Conservation (phyloP, 257 asterid species). For the Nicotiana tomentosiformis region DNA sequence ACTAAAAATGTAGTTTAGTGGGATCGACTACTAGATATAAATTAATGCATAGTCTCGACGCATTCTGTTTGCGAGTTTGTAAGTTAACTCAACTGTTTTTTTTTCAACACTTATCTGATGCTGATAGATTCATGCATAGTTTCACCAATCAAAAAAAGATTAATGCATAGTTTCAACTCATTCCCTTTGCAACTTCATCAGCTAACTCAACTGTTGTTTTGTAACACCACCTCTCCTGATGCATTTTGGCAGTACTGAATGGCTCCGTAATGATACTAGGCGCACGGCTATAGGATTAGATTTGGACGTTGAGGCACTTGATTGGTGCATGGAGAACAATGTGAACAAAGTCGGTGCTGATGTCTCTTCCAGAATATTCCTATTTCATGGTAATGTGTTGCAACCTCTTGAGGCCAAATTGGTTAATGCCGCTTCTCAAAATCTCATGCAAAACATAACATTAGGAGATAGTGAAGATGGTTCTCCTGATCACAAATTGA, state of each 20-base stretch:
- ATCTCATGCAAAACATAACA: constrained; percentile 27
- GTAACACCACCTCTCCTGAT: constrained; percentile 16
- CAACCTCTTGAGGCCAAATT: constrained; percentile 65
- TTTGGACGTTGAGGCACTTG: constrained; percentile 79
- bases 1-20: not conserved
- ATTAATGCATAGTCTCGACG: not conserved
- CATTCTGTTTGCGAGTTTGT: not conserved
- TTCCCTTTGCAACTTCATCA: not conserved
- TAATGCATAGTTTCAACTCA: not conserved
- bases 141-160: not conserved
- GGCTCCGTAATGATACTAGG: constrained; percentile 85
- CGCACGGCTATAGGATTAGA: constrained; percentile 94
- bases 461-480: constrained; percentile 32
- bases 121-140: not conserved
- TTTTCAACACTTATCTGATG: not conserved
- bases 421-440: constrained; percentile 38
- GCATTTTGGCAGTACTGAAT: constrained; percentile 59
- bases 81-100: not conserved
- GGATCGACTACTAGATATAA: not conserved
- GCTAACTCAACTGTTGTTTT: not conserved
- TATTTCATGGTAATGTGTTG: constrained; percentile 88
- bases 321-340: constrained; percentile 82
- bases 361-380: constrained; percentile 53
- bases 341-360: constrained; percentile 72
- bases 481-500: constrained; percentile 24